These are phyloP conservation scores for Bryoerythrophyllum caledonicum DNA, from an alignment of 225 moss, liverwort and hornwort species.

Conservation along the genomic window DNA sequence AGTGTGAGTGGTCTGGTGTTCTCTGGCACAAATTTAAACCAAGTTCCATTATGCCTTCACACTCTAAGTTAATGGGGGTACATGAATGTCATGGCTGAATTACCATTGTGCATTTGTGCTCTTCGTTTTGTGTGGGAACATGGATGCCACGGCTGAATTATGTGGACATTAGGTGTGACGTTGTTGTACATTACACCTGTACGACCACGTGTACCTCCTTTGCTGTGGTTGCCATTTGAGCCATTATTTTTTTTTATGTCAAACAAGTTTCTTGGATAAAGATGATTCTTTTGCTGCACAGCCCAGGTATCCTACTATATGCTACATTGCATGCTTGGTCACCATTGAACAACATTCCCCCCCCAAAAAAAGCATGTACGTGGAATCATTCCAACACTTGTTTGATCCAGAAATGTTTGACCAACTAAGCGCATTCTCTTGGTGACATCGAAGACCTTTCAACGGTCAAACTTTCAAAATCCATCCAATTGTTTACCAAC, in stretches of 20 bases:
- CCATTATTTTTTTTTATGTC: neutral
- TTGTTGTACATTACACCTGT: too few species aligned
- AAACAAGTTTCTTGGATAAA: neutral
- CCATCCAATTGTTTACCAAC: too few species aligned
- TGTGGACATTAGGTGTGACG: neutral
- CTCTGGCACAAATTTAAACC: too few species aligned
- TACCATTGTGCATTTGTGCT: too few species aligned
- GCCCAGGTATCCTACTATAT: neutral
- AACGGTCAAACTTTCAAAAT: neutral
- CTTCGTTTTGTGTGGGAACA: neutral
- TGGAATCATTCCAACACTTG: neutral
- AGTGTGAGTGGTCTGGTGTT: too few species aligned
- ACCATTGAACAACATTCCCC: conserved; percentile 17
- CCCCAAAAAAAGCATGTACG: neutral
- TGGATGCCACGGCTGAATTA: neutral
- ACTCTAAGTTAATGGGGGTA: too few species aligned
- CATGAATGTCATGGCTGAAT: too few species aligned
- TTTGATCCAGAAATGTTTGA: neutral
- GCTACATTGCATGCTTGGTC: neutral
- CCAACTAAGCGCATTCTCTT: neutral
- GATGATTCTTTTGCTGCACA: neutral
- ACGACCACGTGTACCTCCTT: neutral
- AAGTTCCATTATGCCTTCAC: too few species aligned
- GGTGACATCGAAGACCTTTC: neutral
- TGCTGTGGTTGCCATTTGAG: neutral